Conservation (phyloP, 441 rosid genomes). For the Biscutella laevigata region DNA sequence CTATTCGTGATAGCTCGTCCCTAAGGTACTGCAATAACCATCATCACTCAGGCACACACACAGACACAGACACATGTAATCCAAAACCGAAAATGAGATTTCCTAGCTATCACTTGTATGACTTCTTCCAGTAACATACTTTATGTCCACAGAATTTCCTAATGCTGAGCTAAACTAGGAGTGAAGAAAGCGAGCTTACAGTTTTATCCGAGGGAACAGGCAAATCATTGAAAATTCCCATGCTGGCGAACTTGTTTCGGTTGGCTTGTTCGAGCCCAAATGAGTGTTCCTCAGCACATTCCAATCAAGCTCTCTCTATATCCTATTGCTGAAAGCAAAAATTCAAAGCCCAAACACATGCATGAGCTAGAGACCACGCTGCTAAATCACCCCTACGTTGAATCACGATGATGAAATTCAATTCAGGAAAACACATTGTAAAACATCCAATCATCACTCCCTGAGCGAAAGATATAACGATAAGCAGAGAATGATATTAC, state of each 20-base stretch:
- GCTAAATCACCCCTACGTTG: not conserved
- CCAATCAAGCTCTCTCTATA: conserved; percentile 24
- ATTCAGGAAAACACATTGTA: conserved; percentile 8
- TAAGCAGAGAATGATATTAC: conserved; percentile 1
- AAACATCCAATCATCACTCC: conserved; percentile 9
- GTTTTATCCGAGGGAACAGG: conserved; percentile 84
- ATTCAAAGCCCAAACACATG: conserved; percentile 6
- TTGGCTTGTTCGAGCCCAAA: conserved; percentile 19
- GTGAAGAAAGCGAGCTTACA: conserved; percentile 33
- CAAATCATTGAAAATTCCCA: conserved; percentile 85
- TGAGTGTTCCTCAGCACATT: conserved; percentile 27
- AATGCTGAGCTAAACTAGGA: not conserved
- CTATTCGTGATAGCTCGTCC: conserved; percentile 67
- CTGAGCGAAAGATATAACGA: conserved; percentile 11
- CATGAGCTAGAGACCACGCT: conserved; percentile 1
- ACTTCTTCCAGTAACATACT: not conserved
- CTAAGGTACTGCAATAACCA: conserved; percentile 61
- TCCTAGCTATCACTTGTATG: not conserved
- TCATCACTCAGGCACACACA: conserved; percentile 22
- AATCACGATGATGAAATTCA: conserved; percentile 8
- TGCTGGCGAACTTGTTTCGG: conserved; percentile 20
- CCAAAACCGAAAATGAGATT: conserved; percentile 1
- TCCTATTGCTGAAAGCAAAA: conserved; percentile 24
- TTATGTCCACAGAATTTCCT: not conserved
- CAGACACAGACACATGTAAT: not conserved